Conservation (phyloP, 495 filamentous ascomycete genomes). For the Astrothelium macrocarpum region DNA sequence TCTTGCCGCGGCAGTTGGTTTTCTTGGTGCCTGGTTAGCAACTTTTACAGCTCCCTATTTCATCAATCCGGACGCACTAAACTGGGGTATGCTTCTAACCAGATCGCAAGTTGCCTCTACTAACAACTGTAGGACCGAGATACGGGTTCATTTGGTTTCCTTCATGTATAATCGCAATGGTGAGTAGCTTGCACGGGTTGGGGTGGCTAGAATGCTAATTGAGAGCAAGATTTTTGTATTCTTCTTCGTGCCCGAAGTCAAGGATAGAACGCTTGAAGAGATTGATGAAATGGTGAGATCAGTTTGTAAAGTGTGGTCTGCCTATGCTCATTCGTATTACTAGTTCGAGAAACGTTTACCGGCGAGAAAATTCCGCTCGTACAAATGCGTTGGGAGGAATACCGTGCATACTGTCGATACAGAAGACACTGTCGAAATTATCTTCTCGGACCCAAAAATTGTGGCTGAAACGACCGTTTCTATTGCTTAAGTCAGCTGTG, state of each 20-base stretch:
- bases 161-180: conserved; percentile 32
- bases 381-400: conserved; percentile 30
- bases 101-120: conserved; percentile 17
- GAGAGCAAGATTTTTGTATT: conserved; percentile 7
- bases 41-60: conserved; percentile 54
- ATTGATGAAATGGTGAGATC: conserved; percentile 44
- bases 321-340: conserved; percentile 5
- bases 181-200: conserved; percentile 33
- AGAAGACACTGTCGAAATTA: background rate
- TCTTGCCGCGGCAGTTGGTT: conserved; percentile 44
- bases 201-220: background rate
- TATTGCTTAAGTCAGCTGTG: background rate
- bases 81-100: conserved; percentile 39
- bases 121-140: conserved; percentile 24
- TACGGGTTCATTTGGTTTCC: conserved; percentile 47
- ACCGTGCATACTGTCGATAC: background rate
- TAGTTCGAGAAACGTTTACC: conserved; percentile 38
- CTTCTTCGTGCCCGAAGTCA: conserved; percentile 46
- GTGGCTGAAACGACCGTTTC: background rate
- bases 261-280: conserved; percentile 42
- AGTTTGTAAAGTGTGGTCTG: background rate
- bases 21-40: conserved; percentile 46
- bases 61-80: conserved; percentile 46
- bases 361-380: conserved; percentile 40
- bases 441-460: conserved; percentile 1